phyloP scores from a whole-genome alignment of 2,329 filamentous ascomycete genomes.

The Diaporthe humulicola region DNA sequence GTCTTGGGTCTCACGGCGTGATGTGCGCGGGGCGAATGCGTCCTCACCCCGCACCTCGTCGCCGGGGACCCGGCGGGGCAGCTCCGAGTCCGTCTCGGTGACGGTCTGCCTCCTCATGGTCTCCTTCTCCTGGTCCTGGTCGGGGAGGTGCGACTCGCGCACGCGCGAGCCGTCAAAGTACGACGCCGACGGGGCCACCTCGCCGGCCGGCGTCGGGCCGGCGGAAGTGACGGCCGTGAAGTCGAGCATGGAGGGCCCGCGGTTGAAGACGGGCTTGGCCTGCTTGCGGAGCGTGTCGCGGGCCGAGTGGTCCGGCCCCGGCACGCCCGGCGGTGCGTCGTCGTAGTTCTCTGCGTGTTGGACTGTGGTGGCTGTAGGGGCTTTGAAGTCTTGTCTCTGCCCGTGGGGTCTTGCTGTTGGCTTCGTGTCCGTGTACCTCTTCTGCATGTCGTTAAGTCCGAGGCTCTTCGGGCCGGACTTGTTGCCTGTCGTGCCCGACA shows the following conservation, averaged over 20 bases:
- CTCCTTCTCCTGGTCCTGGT: not conserved
- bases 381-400: not conserved
- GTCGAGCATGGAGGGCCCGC: slow-evolving; percentile 35
- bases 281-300: slow-evolving; percentile 7
- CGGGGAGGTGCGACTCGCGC: slow-evolving; percentile 38
- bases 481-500: not conserved
- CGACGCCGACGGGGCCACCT: slow-evolving; percentile 17
- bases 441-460: not conserved
- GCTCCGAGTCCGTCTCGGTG: slow-evolving; percentile 1
- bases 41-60: slow-evolving; percentile 23
- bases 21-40: slow-evolving; percentile 6
- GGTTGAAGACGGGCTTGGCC: slow-evolving; percentile 33
- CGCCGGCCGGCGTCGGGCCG: slow-evolving; percentile 32
- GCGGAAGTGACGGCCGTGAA: slow-evolving; percentile 36
- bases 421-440: not conserved
- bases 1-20: slow-evolving; percentile 24
- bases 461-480: not conserved
- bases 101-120: slow-evolving; percentile 11
- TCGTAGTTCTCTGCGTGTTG: slow-evolving; percentile 32
- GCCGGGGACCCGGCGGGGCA: not conserved
- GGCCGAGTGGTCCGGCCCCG: slow-evolving; percentile 28
- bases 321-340: slow-evolving; percentile 30
- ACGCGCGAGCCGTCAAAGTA: slow-evolving; percentile 21
- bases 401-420: not conserved
- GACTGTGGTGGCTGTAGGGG: not conserved